A percentile compares a stretch with the other conserved stretches of the same genome.
Conservation (phyloP, 345 rosid genomes). For the rapeseed (Brassica napus) region DNA sequence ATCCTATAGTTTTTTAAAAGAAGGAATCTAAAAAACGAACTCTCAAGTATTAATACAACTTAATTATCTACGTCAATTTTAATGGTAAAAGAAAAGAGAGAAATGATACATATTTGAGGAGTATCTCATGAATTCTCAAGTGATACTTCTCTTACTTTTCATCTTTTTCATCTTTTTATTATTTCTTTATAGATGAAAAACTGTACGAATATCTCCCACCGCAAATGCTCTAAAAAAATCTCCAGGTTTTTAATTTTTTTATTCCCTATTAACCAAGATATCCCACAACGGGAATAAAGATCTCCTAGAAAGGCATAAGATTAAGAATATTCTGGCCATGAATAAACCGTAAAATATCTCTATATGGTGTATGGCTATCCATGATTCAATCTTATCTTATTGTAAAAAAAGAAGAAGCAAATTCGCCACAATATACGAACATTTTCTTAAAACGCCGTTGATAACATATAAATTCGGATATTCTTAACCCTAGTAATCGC, state of each 20-base stretch:
- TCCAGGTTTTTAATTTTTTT: neutral
- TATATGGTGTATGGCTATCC: neutral
- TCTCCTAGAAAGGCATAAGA: conserved; percentile 2
- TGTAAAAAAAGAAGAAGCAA: neutral
- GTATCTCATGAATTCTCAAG: neutral
- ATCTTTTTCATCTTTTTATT: neutral
- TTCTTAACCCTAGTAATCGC: neutral
- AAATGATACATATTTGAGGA: neutral
- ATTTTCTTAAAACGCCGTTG: neutral
- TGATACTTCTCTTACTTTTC: neutral
- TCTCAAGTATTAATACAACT: neutral
- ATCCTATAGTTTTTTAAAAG: neutral
- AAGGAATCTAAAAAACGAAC: neutral
- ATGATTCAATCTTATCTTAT: neutral
- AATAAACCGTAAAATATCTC: neutral
- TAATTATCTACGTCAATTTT: neutral
- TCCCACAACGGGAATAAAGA: neutral
- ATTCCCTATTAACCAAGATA: neutral
- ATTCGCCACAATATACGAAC: neutral
- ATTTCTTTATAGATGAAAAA: neutral
- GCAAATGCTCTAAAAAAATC: neutral
- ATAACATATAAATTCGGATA: neutral
- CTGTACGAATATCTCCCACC: neutral
- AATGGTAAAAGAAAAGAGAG: neutral
- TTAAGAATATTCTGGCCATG: neutral